phyloP scores from a whole-genome alignment of 768 basidiomycete species.

The Obba rivulosa region DNA sequence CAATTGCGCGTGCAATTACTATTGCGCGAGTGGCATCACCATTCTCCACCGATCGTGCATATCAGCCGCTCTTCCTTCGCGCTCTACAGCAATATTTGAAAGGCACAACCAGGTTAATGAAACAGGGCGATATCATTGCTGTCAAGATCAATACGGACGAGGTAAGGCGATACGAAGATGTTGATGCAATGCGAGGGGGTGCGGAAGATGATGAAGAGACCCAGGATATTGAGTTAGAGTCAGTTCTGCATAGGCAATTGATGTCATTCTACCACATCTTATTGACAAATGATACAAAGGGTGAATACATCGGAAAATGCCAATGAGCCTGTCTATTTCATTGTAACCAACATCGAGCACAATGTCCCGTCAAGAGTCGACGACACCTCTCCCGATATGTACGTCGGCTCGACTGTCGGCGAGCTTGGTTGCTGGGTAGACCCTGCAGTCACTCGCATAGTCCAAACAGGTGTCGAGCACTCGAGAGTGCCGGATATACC shows the following conservation, averaged over 20 bases:
- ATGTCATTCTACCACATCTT: neutral
- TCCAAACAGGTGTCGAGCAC: slow-evolving; percentile 77
- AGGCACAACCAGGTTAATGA: slow-evolving; percentile 48
- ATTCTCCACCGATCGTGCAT: slow-evolving; percentile 54
- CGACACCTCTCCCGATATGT: slow-evolving; percentile 37
- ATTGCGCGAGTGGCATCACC: slow-evolving; percentile 81
- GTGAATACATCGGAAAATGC: slow-evolving; percentile 3
- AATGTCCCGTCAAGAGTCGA: slow-evolving; percentile 42
- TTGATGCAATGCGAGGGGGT: slow-evolving; percentile 3
- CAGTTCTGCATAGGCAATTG: neutral
- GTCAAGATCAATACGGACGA: slow-evolving; percentile 55
- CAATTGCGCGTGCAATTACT: slow-evolving; percentile 63
- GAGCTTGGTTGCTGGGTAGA: slow-evolving; percentile 88
- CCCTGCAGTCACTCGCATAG: slow-evolving; percentile 60
- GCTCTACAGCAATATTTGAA: slow-evolving; percentile 64
- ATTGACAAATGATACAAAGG: neutral
- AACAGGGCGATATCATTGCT: slow-evolving; percentile 69
- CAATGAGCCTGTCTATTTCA: slow-evolving; percentile 65
- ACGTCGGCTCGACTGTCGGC: slow-evolving; percentile 52
- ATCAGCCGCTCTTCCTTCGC: slow-evolving; percentile 56
- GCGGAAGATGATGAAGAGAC: slow-evolving; percentile 1
- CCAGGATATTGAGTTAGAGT: neutral
- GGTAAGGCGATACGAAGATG: slow-evolving; percentile 12
- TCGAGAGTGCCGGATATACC: slow-evolving; percentile 49
- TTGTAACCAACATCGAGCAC: slow-evolving; percentile 72